Evolutionary conservation across 1,284 basidiomycete species (phyloP).

Genomic region (Ustilago cynodontis): DNA sequence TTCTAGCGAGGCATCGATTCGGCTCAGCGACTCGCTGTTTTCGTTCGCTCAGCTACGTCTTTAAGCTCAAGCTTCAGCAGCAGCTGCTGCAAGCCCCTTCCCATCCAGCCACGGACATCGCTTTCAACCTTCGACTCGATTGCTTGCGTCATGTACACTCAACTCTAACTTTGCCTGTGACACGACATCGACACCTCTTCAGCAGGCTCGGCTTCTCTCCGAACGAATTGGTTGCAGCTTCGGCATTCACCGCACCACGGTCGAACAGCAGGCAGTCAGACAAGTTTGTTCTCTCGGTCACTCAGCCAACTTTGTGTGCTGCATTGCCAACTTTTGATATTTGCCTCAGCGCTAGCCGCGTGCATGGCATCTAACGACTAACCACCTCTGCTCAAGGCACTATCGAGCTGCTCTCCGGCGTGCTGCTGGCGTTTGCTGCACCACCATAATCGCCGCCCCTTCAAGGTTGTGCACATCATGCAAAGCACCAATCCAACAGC

Average conservation of each 20-base stretch:
- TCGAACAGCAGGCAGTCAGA: neutral
- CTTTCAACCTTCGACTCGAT: neutral
- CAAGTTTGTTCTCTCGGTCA: neutral
- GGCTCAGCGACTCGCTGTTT: neutral
- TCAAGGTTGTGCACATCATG: slow-evolving; percentile 11
- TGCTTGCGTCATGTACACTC: slow-evolving; percentile 1
- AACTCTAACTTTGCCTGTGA: neutral
- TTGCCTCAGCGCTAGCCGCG: neutral
- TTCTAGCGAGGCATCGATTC: neutral
- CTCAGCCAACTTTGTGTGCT: neutral
- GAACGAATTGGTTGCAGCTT: neutral
- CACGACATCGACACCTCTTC: neutral
- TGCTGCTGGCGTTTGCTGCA: neutral
- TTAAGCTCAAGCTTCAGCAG: neutral
- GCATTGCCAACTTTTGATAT: neutral
- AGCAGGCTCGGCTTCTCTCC: neutral
- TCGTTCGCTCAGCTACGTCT: neutral
- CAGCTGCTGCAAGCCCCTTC: slow-evolving; percentile 1
- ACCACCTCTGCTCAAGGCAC: neutral
- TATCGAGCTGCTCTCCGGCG: neutral
- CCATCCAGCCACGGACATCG: neutral
- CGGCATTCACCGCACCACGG: too few species aligned
- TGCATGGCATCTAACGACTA: neutral
- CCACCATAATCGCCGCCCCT: neutral
- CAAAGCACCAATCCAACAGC: slow-evolving; percentile 8